A percentile compares a stretch with the other conserved stretches of the same genome.
Conservation (phyloP, 192 early-diverging fungal genomes). For the Entophlyctis luteolus region DNA sequence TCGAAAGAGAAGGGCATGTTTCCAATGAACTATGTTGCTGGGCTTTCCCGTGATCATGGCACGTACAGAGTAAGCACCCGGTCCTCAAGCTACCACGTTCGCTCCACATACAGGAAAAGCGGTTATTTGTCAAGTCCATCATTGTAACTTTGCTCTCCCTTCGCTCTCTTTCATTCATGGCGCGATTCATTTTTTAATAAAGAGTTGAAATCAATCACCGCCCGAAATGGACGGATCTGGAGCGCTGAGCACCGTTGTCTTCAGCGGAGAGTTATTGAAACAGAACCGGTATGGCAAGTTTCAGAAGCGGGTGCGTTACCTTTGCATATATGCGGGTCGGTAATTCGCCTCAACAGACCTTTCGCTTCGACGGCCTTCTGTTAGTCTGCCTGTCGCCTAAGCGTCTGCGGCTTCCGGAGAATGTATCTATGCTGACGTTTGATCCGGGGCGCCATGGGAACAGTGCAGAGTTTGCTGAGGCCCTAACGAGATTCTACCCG, state of each 20-base stretch:
- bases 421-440: conserved; percentile 25
- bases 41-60: neutral
- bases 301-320: conserved; percentile 27
- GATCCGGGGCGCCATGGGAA: conserved; percentile 11
- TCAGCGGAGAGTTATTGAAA: conserved; percentile 35
- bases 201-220: no score
- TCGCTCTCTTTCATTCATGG: no score
- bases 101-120: no score
- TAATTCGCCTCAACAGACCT: neutral
- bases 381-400: conserved; percentile 38
- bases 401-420: conserved; percentile 25
- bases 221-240: no score
- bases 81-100: no score
- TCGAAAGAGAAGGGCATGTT: conserved; percentile 1
- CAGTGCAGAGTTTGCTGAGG: conserved; percentile 13
- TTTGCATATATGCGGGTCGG: neutral
- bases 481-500: conserved; percentile 21
- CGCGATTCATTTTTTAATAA: no score
- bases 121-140: no score
- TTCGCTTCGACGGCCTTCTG: conserved; percentile 40
- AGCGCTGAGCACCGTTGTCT: no score
- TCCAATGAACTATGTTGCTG: neutral
- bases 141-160: no score
- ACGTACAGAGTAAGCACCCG: neutral
- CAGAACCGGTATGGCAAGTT: conserved; percentile 36